These are phyloP conservation scores for Stemphylium beticola DNA, from an alignment of 2,329 filamentous ascomycete species.

Conservation along the genomic window DNA sequence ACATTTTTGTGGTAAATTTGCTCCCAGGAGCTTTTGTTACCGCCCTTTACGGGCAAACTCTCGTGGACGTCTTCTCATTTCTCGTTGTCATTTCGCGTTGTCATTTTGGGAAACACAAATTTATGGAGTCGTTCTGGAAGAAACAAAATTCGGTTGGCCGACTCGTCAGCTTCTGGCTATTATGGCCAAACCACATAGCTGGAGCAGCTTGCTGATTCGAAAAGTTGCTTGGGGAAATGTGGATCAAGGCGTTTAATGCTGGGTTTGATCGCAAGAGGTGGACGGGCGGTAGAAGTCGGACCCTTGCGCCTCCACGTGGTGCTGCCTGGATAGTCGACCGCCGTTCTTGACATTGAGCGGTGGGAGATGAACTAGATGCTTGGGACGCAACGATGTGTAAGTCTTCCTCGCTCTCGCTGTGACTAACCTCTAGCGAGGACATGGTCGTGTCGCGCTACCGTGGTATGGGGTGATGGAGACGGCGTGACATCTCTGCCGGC, in stretches of 20 bases:
- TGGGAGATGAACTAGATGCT: constrained; percentile 44
- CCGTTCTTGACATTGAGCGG: not conserved
- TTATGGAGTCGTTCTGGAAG: too few relatives aligned
- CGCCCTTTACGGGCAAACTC: not conserved
- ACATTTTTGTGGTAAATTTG: not conserved
- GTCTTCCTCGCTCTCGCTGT: not conserved
- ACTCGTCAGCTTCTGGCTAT: not conserved
- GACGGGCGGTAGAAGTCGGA: constrained; percentile 46
- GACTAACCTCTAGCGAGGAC: too few relatives aligned
- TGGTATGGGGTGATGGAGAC: too few relatives aligned
- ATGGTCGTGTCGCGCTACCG: too few relatives aligned
- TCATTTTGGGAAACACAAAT: too few relatives aligned
- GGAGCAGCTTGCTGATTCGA: not conserved
- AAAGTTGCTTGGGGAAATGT: constrained; percentile 22
- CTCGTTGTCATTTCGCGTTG: too few relatives aligned
- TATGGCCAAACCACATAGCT: not conserved
- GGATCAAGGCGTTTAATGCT: constrained; percentile 26
- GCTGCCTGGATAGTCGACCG: constrained; percentile 42
- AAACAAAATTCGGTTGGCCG: not conserved
- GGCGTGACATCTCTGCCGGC: too few relatives aligned
- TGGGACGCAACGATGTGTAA: constrained; percentile 31
- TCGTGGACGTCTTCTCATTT: too few relatives aligned
- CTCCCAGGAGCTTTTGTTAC: not conserved
- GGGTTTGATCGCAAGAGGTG: constrained; percentile 38
- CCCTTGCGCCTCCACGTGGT: constrained; percentile 48